A percentile compares a stretch with the other conserved stretches of the same genome.
Evolutionary conservation across 1,139 yeast genomes (phyloP).

Genomic region (Wickerhamiella infanticola): DNA sequence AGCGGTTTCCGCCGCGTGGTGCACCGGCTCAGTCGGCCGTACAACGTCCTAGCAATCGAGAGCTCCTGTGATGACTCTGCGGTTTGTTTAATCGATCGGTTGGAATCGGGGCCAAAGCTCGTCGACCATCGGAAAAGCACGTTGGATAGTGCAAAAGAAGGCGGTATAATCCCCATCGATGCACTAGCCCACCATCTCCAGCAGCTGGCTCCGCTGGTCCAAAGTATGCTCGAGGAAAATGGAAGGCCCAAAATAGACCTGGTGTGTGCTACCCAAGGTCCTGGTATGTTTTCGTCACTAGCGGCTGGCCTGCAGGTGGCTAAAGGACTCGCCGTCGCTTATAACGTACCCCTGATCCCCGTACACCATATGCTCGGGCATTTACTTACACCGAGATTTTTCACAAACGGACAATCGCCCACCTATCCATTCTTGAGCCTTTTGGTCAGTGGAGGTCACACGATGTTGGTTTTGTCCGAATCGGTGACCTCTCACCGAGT

Average conservation of each 20-base stretch:
- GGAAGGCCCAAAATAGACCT: slow-evolving; percentile 42
- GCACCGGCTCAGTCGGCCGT: slow-evolving; percentile 16
- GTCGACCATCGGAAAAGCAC: slow-evolving; percentile 51
- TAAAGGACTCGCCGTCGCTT: slow-evolving; percentile 68
- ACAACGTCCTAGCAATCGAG: slow-evolving; percentile 71
- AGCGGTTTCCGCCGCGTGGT: too few species aligned
- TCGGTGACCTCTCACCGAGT: slow-evolving; percentile 52
- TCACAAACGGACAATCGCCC: slow-evolving; percentile 32
- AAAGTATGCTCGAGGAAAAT: slow-evolving; percentile 23
- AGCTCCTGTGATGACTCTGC: slow-evolving; percentile 95
- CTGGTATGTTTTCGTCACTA: slow-evolving; percentile 89
- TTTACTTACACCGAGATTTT: slow-evolving; percentile 47
- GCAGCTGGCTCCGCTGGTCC: slow-evolving; percentile 34
- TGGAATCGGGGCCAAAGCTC: slow-evolving; percentile 30
- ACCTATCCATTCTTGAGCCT: slow-evolving; percentile 66
- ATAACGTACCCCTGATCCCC: slow-evolving; percentile 65
- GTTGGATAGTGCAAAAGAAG: slow-evolving; percentile 45
- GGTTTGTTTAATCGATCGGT: slow-evolving; percentile 55
- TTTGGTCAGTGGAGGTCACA: slow-evolving; percentile 88
- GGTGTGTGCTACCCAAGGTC: slow-evolving; percentile 86
- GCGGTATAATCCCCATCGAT: slow-evolving; percentile 81
- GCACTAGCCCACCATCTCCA: slow-evolving; percentile 71
- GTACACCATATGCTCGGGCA: slow-evolving; percentile 97
- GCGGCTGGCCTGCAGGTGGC: slow-evolving; percentile 74
- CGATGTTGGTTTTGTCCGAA: slow-evolving; percentile 61